Evolutionary conservation across 2,329 filamentous ascomycete genomes (phyloP).

Genomic region (Cercospora sesami): DNA sequence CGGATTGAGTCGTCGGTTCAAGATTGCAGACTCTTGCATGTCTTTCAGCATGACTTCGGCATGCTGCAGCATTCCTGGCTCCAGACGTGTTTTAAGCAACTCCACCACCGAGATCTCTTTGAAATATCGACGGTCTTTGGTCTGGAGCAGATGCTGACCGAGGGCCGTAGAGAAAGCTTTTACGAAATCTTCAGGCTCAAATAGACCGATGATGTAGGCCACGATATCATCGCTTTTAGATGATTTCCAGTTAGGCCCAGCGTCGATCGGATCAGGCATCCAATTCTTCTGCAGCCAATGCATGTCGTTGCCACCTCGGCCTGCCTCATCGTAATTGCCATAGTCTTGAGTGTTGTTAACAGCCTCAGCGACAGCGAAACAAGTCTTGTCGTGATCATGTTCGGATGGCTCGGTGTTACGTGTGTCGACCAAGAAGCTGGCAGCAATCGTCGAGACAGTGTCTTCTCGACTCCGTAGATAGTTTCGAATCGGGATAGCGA

Average conservation of each 20-base stretch:
- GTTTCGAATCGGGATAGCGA: conserved; percentile 70
- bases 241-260: conserved; percentile 83
- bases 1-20: conserved; percentile 50
- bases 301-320: conserved; percentile 47
- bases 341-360: conserved; percentile 63
- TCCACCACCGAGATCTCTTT: conserved; percentile 82
- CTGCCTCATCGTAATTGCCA: conserved; percentile 53
- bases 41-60: conserved; percentile 98
- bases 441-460: conserved; percentile 74
- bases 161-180: conserved; percentile 89
- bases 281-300: conserved; percentile 90
- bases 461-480: conserved; percentile 77
- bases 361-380: conserved; percentile 67
- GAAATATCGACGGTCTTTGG: conserved; percentile 65
- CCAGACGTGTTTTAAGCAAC: conserved; percentile 83
- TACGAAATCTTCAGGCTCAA: conserved; percentile 91
- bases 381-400: conserved; percentile 49
- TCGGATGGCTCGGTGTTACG: not conserved
- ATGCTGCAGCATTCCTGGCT: conserved; percentile 79
- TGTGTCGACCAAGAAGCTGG: conserved; percentile 66
- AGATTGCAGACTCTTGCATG: conserved; percentile 73
- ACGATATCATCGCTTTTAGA: conserved; percentile 89
- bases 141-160: conserved; percentile 72
- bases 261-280: conserved; percentile 90
- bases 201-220: conserved; percentile 81